Percentiles rank a stretch among this genome's conserved stretches.
phyloP scores from a whole-genome alignment of 352 stramenopile genomes.

The Globisporangium cystogenes region DNA sequence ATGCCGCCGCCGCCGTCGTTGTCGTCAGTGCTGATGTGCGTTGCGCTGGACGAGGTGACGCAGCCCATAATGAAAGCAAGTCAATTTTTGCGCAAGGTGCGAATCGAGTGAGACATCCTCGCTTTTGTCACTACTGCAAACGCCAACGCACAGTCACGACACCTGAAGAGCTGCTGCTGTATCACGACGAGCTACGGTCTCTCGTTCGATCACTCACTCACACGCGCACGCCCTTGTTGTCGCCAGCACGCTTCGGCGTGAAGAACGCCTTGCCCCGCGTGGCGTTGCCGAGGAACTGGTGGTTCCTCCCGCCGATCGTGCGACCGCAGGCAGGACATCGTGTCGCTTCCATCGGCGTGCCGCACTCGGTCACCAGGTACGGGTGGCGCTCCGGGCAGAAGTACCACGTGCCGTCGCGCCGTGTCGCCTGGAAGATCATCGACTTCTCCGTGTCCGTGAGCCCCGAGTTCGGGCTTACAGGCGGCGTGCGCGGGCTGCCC shows the following conservation, averaged over 20 bases:
- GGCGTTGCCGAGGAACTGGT: slow-evolving; percentile 5
- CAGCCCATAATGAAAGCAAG: not conserved
- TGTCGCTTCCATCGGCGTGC: slow-evolving; percentile 15
- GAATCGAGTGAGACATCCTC: not conserved
- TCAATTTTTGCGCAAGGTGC: too few species aligned
- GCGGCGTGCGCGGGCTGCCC: slow-evolving; percentile 2
- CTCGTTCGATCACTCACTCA: not conserved
- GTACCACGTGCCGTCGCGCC: slow-evolving; percentile 18
- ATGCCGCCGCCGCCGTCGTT: slow-evolving; percentile 7
- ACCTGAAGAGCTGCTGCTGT: too few species aligned
- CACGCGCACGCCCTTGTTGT: not conserved
- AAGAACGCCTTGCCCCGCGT: slow-evolving; percentile 17
- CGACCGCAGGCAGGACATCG: slow-evolving; percentile 18
- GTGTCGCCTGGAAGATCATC: slow-evolving; percentile 21
- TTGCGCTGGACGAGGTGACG: not conserved
- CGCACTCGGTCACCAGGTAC: slow-evolving; percentile 28
- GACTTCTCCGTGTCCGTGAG: slow-evolving; percentile 22
- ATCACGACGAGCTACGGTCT: not conserved
- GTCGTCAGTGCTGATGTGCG: not conserved
- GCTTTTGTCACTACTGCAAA: not conserved
- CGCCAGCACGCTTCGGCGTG: slow-evolving; percentile 3
- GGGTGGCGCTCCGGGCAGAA: slow-evolving; percentile 20
- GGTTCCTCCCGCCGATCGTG: slow-evolving; percentile 18
- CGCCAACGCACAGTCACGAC: not conserved
- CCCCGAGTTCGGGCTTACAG: slow-evolving; percentile 14